Evolutionary conservation across 176 grass and related monocot genomes (phyloP).

Genomic region (Puya raimondii): DNA sequence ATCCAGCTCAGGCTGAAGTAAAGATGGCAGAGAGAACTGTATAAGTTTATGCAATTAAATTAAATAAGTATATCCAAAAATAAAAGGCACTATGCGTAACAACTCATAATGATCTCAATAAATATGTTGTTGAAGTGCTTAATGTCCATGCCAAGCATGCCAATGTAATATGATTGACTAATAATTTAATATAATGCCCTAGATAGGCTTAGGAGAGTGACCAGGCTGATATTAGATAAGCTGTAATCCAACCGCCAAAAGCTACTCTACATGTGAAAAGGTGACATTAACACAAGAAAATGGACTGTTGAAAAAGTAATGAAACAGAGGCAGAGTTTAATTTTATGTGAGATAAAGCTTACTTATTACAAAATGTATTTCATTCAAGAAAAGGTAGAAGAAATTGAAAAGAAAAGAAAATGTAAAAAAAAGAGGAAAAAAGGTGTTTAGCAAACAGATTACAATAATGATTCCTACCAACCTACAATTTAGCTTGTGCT

Average conservation of each 20-base stretch:
- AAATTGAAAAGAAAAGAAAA: background rate
- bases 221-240: too few species aligned
- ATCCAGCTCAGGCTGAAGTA: constrained; percentile 60
- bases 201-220: too few species aligned
- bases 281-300: too few species aligned
- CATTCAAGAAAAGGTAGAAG: background rate
- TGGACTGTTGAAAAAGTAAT: too few species aligned
- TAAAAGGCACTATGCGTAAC: background rate
- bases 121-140: background rate
- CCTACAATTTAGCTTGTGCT: background rate
- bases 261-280: too few species aligned
- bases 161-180: too few species aligned
- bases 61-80: constrained; percentile 1
- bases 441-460: background rate
- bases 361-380: too few species aligned
- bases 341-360: too few species aligned
- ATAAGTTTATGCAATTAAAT: background rate
- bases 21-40: background rate
- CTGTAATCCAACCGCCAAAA: too few species aligned
- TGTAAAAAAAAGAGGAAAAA: background rate
- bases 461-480: background rate
- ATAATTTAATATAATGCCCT: too few species aligned
- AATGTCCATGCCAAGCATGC: background rate
- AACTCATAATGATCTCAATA: background rate
- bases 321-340: too few species aligned